These are phyloP conservation scores for Lactarius hengduanensis DNA, from an alignment of 768 basidiomycete genomes.

Conservation along the genomic window DNA sequence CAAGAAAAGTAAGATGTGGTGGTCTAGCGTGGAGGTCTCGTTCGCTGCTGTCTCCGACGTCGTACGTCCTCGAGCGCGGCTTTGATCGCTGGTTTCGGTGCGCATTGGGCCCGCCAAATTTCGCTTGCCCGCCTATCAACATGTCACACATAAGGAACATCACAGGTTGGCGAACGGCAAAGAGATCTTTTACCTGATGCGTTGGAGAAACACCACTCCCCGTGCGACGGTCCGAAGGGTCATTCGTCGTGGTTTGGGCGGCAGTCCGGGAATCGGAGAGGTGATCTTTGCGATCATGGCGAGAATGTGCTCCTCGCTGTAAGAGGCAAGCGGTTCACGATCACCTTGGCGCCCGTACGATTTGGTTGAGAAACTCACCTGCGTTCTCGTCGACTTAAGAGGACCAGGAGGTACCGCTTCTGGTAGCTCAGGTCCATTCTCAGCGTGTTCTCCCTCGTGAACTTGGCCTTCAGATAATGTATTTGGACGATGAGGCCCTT, in stretches of 20 bases:
- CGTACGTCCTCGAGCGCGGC: constrained; percentile 73
- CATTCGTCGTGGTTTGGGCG: constrained; percentile 42
- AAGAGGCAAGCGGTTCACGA: neutral
- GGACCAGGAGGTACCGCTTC: constrained; percentile 79
- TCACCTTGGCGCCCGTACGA: neutral
- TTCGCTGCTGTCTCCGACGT: constrained; percentile 28
- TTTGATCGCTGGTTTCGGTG: constrained; percentile 57
- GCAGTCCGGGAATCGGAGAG: constrained; percentile 49
- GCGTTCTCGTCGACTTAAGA: constrained; percentile 69
- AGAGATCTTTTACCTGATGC: constrained; percentile 51
- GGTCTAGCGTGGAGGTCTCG: constrained; percentile 5
- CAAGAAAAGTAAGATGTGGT: neutral
- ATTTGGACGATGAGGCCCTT: constrained; percentile 91
- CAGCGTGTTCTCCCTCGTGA: constrained; percentile 79
- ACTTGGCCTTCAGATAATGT: constrained; percentile 88
- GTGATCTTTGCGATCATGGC: constrained; percentile 76
- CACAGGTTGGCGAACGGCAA: neutral
- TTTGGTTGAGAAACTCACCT: constrained; percentile 45
- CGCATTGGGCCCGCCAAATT: constrained; percentile 61
- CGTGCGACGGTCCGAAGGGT: constrained; percentile 57
- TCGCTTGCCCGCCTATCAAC: constrained; percentile 54
- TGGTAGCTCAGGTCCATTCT: constrained; percentile 78
- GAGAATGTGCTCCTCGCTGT: constrained; percentile 67
- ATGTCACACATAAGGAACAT: neutral
- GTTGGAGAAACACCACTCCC: constrained; percentile 62